A percentile compares a stretch with the other conserved stretches of the same genome.
Evolutionary conservation across 2,329 filamentous ascomycete species (phyloP).

Genomic region (Diaporthe vaccinii): DNA sequence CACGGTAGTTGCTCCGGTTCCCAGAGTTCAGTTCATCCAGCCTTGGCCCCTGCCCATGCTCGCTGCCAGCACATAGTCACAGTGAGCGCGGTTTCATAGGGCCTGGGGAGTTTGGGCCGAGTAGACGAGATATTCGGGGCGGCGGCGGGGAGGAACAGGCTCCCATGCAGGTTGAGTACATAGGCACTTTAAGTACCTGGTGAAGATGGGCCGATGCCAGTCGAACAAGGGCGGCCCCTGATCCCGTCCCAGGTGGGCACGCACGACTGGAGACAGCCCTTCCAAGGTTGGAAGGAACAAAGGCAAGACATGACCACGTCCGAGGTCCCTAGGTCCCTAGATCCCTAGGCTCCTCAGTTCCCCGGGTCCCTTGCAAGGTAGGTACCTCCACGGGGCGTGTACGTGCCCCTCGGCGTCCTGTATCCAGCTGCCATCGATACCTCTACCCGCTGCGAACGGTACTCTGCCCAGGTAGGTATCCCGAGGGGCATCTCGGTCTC

Average conservation of each 20-base stretch:
- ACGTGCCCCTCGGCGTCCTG: background rate
- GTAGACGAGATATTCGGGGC: background rate
- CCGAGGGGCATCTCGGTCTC: slow-evolving; percentile 11
- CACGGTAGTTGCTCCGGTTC: background rate
- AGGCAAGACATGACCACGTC: slow-evolving; percentile 17
- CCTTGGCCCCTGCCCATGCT: background rate
- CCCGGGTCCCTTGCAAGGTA: background rate
- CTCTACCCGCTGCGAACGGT: background rate
- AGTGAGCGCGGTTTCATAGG: too few relatives aligned
- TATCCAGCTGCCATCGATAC: background rate
- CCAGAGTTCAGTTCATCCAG: slow-evolving; percentile 20
- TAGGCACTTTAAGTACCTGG: background rate
- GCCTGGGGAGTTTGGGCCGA: background rate
- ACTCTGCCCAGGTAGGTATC: slow-evolving; percentile 8
- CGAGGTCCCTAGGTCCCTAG: background rate
- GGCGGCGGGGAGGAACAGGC: background rate
- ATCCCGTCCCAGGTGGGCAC: slow-evolving; percentile 8
- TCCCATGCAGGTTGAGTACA: background rate
- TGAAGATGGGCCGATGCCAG: slow-evolving; percentile 1
- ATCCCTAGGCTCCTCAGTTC: background rate
- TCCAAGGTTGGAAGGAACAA: slow-evolving; percentile 13
- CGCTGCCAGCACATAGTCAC: slow-evolving; percentile 8
- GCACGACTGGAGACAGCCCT: slow-evolving; percentile 6
- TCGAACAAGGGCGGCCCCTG: slow-evolving; percentile 29
- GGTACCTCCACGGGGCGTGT: background rate